Evolutionary conservation across 257 asterid genomes (phyloP), one percentile per base, ranked within the genome.

Genomic region (Asclepias syriaca): DNA sequence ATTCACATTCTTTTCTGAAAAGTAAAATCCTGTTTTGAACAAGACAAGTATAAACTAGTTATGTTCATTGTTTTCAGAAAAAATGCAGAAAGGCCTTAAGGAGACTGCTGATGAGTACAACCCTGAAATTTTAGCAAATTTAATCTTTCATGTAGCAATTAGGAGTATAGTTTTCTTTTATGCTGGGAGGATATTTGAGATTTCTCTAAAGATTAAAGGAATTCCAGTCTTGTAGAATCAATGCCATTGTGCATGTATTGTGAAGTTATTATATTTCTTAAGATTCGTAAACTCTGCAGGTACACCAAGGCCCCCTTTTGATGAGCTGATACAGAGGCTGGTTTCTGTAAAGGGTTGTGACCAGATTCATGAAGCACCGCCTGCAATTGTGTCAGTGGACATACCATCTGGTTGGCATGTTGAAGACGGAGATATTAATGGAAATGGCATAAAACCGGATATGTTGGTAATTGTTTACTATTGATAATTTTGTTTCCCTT

Each of bases 381-480:
- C 78, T 61, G 74, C 73, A 46, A 56, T 81, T 46, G 79, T 81
- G 65, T 81, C 85, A 55, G 78, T 81, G 46, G 85, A 81, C 69
- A 53, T 78, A 49, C 82, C 85, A 32, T 81, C 78, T 4, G 80
- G 80, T 60, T 81, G 82, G 85, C 80, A 81, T 72, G 82, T 81
- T 53, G 85, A 78, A 71, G 79, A 72, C 50, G 85, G 80, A 71
- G 78, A 78, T 40, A 55, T 68, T 58, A 67, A 4, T 72, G 78
- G 78, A 39, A 57, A 68, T 40, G 78, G 85, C 70, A 56, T 81
- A 65, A 78, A 68, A 68, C 80, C 82, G 68, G 75, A 78, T 76
- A 78, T 81, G 85, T 77, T 81, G 80, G 85, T 81, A 81, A n/a
- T n/a, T n/a, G 32, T n/a, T 40, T 39, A n/a, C 53, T 1, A 24